phyloP scores from a whole-genome alignment of 106 monocot genomes.

The Allium cepa region DNA sequence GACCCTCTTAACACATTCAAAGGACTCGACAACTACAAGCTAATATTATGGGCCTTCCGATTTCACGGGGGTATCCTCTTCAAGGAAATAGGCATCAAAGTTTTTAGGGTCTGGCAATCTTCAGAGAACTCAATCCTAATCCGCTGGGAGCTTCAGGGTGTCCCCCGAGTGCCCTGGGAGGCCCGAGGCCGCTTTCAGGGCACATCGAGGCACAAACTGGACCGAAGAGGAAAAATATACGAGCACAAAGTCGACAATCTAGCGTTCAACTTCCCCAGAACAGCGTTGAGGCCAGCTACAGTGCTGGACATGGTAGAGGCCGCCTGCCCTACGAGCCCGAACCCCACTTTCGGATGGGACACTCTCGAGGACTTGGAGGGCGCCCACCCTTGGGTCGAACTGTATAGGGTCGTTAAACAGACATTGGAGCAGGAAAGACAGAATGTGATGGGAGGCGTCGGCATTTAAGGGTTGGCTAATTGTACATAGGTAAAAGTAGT shows the following conservation, averaged over 20 bases:
- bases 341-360: constrained; percentile 29
- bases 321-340: constrained; percentile 41
- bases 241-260: constrained; percentile 86
- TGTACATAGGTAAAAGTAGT: constrained; percentile 19
- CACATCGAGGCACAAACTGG: constrained; percentile 70
- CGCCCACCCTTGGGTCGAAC: constrained; percentile 48
- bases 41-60: constrained; percentile 78
- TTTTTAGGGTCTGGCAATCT: constrained; percentile 73
- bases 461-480: constrained; percentile 27
- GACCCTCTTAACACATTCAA: constrained; percentile 71
- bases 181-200: constrained; percentile 63
- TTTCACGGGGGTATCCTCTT: constrained; percentile 80
- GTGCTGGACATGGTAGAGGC: constrained; percentile 52
- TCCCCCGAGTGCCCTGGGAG: constrained; percentile 89
- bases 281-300: constrained; percentile 16
- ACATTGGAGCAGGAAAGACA: constrained; percentile 30
- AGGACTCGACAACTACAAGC: constrained; percentile 73
- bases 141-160: constrained; percentile 60
- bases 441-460: constrained; percentile 5
- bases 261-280: constrained; percentile 65
- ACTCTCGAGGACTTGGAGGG: constrained; percentile 5
- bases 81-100: constrained; percentile 46
- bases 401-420: constrained; percentile 52
- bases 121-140: constrained; percentile 68
- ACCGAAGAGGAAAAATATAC: constrained; percentile 75